Percentiles rank a stretch among this genome's conserved stretches.
These are phyloP conservation scores for Crepidotus variabilis DNA, from an alignment of 768 basidiomycete species.

Conservation along the genomic window DNA sequence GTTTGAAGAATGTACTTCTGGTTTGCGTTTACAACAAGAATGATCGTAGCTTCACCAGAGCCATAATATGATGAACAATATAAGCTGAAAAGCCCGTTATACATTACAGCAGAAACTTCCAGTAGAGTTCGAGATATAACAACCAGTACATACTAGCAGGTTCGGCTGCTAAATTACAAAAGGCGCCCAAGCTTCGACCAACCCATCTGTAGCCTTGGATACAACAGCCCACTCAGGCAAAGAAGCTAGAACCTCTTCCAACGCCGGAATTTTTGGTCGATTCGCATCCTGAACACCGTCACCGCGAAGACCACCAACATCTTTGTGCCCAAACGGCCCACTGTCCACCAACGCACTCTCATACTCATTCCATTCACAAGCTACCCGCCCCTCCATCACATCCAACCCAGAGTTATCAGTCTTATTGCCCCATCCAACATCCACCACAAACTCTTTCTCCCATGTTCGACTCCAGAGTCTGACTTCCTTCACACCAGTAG, in stretches of 20 bases:
- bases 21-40: no score
- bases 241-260: slow-evolving; percentile 62
- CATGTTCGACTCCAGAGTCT: slow-evolving; percentile 62
- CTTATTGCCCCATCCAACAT: slow-evolving; percentile 40
- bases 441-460: slow-evolving; percentile 49
- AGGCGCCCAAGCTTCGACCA: slow-evolving; percentile 52
- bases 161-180: slow-evolving; percentile 20
- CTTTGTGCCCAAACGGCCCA: slow-evolving; percentile 18
- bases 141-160: no score
- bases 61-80: no score
- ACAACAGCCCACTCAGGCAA: slow-evolving; percentile 67
- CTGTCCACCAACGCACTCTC: slow-evolving; percentile 51
- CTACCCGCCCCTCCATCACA: slow-evolving; percentile 38
- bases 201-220: slow-evolving; percentile 49
- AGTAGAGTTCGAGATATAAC: no score
- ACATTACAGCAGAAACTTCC: no score
- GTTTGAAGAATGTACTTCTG: no score
- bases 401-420: background rate
- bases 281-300: slow-evolving; percentile 14
- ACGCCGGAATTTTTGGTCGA: slow-evolving; percentile 54
- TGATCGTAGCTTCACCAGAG: no score
- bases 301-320: background rate
- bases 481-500: slow-evolving; percentile 29
- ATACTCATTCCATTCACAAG: slow-evolving; percentile 69
- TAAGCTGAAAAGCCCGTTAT: no score